Evolutionary conservation across 2,329 filamentous ascomycete species (phyloP).

Genomic region (Nemania abortiva): DNA sequence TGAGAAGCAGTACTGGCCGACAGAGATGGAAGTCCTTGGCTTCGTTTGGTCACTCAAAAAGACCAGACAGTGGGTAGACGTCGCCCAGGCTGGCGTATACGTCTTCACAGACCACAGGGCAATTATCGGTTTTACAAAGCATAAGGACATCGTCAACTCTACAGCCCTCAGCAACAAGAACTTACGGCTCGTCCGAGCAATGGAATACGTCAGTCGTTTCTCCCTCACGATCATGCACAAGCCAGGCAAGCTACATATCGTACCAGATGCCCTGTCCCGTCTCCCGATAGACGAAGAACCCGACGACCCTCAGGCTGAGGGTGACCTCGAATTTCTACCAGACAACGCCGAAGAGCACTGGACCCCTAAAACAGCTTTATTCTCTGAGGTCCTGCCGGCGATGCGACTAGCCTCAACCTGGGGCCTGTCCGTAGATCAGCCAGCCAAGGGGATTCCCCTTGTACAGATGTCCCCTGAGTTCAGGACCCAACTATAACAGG

Average conservation of each 20-base stretch:
- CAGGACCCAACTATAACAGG: neutral
- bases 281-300: neutral
- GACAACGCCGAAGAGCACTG: neutral
- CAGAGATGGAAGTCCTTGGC: slow-evolving; percentile 1
- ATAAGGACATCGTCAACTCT: slow-evolving; percentile 7
- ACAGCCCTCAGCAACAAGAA: neutral
- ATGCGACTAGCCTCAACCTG: no score
- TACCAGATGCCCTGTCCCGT: neutral
- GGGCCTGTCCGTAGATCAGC: no score
- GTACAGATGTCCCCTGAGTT: neutral
- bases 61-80: slow-evolving; percentile 5
- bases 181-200: neutral
- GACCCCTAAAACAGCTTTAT: no score
- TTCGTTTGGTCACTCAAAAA: slow-evolving; percentile 2
- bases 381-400: no score
- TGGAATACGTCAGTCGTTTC: slow-evolving; percentile 16
- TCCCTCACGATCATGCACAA: neutral
- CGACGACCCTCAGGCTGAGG: neutral
- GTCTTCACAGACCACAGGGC: slow-evolving; percentile 15
- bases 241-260: neutral
- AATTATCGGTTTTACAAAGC: neutral
- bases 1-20: slow-evolving; percentile 2
- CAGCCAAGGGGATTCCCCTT: no score
- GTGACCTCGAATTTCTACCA: neutral
- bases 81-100: neutral